Percentiles rank a stretch among this genome's conserved stretches.
Evolutionary conservation across 2,329 filamentous ascomycete genomes (phyloP).

Genomic region (Colletotrichum horii): DNA sequence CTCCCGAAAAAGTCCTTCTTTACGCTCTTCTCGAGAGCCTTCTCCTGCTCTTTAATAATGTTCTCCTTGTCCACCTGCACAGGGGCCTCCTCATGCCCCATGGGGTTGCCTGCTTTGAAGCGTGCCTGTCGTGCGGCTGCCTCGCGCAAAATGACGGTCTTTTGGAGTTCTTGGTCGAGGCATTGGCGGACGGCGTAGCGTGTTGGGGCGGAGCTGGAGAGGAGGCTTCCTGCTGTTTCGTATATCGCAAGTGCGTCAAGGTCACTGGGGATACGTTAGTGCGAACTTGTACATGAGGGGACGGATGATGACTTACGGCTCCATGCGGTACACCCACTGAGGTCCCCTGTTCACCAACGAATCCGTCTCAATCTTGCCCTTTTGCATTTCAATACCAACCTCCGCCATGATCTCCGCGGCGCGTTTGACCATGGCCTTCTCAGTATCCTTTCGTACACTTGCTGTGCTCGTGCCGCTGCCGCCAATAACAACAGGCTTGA

Average conservation of each 20-base stretch:
- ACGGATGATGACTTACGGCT: constrained; percentile 69
- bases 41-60: constrained; percentile 33
- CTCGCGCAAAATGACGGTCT: constrained; percentile 71
- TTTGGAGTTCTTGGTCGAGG: constrained; percentile 86
- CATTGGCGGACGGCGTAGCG: constrained; percentile 95
- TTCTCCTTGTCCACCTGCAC: constrained; percentile 46
- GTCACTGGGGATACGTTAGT: constrained; percentile 44
- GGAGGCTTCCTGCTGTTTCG: constrained; percentile 65
- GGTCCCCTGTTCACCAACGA: constrained; percentile 62
- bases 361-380: constrained; percentile 77
- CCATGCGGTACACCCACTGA: constrained; percentile 90
- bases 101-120: constrained; percentile 51
- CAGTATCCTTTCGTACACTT: constrained; percentile 85
- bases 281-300: not conserved
- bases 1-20: constrained; percentile 90
- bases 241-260: constrained; percentile 83
- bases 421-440: constrained; percentile 80
- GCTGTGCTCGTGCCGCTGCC: constrained; percentile 73
- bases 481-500: constrained; percentile 89
- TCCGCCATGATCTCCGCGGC: constrained; percentile 85
- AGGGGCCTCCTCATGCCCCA: constrained; percentile 22
- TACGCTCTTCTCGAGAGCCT: constrained; percentile 41
- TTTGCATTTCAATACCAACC: constrained; percentile 81
- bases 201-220: constrained; percentile 70
- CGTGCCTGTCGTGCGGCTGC: constrained; percentile 70